Evolutionary conservation across 306 rosid genomes (phyloP).

Genomic region (Gastrolobium villosum): DNA sequence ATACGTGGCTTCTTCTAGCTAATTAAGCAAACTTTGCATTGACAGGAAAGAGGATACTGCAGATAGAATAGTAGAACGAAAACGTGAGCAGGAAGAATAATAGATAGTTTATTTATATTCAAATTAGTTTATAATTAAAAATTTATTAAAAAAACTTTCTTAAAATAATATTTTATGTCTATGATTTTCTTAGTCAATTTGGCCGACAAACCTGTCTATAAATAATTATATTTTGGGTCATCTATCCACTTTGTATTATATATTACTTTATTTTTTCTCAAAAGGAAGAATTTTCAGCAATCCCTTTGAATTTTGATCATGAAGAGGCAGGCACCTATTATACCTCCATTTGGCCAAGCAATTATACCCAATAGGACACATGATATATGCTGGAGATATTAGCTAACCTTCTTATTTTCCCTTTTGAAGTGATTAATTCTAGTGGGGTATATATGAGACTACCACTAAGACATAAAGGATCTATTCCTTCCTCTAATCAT

Average conservation of each 20-base stretch:
- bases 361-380: slow-evolving; percentile 21
- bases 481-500: slow-evolving; percentile 61
- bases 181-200: slow-evolving; percentile 33
- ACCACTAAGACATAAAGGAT: slow-evolving; percentile 55
- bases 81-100: neutral
- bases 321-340: slow-evolving; percentile 49
- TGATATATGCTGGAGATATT: slow-evolving; percentile 45
- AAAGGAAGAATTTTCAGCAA: slow-evolving; percentile 33
- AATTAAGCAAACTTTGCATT: neutral
- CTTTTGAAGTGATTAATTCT: slow-evolving; percentile 55
- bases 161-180: neutral
- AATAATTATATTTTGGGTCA: slow-evolving; percentile 49
- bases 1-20: neutral
- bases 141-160: neutral
- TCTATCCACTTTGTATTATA: slow-evolving; percentile 35
- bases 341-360: slow-evolving; percentile 19
- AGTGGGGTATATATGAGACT: slow-evolving; percentile 57
- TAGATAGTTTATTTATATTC: neutral
- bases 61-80: neutral
- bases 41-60: neutral
- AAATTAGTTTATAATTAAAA: neutral
- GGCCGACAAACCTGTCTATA: slow-evolving; percentile 56
- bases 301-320: slow-evolving; percentile 8
- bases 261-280: slow-evolving; percentile 34
- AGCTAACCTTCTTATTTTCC: slow-evolving; percentile 43